Base-by-base conservation (phyloP, 768 basidiomycete species). In the Exsudoporus frostii region DNA sequence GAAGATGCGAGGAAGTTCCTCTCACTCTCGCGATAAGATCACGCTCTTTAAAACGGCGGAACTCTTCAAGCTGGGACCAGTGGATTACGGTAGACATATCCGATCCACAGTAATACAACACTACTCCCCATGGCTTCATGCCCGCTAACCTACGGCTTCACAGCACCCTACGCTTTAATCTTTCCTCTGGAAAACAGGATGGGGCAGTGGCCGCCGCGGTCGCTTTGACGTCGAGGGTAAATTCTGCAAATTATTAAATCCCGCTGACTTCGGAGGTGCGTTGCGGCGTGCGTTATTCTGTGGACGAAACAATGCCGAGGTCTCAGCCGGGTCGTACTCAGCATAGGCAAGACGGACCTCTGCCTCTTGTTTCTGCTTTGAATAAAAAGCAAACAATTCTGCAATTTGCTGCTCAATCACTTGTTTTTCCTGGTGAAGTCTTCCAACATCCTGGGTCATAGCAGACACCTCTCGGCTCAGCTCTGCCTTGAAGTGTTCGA, bases 401-500 rank as follows among this genome's bases (percentile, higher is more conserved):
- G 82, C 83, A 48, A 89, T 88, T 60, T 87, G 84, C 56, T 81
- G 81, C 62, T 89, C 85, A 15, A 88, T 72, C 22, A 65, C 69
- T 58, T 85, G 84, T 57, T 82, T 78, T 66, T 88, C 86, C 38
- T 77, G 75, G 57, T 88, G 83, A 19, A 88, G 69, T 33, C 81
- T 79, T 39, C 79, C 79, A 33, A 92, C 84, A 60, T 93, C 90
- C 52, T 85, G 77, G 7, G 86, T 85, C 78, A 88, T 86, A 22
- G 74, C 74, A 52, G 85, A 69, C 13, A 92, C 90, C 63, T 93
- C 90, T 38, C 82, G 76, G 45, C 82, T 79, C 11, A 95, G 73
- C 55, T 90, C 84, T 56, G 86, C 82, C 73, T 91, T 94, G 74
- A 94, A 89, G 63, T 92, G 85, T 59, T 92, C 89, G 44, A 95